Evolutionary conservation across 345 rosid species (phyloP).

Genomic region (Eucalyptus dawsonii): DNA sequence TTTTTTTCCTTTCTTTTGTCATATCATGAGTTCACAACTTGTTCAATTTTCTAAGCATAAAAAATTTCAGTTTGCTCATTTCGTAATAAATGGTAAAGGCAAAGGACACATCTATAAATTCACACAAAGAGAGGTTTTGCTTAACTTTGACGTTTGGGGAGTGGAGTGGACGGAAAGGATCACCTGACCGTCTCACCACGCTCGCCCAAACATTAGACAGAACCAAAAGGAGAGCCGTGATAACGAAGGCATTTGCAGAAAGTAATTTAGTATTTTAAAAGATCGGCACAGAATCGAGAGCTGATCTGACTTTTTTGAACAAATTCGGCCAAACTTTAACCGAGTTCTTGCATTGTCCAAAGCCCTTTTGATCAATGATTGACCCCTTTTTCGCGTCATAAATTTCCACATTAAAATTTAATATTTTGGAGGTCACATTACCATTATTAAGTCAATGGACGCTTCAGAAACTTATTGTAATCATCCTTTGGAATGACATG

Average conservation of each 20-base stretch:
- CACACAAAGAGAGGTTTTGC: not conserved
- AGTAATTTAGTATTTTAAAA: not conserved
- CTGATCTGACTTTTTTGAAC: not conserved
- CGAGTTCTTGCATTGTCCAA: not conserved
- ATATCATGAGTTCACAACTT: no score
- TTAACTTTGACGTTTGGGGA: not conserved
- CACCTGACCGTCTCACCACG: not conserved
- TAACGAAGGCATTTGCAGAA: not conserved
- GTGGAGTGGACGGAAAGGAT: not conserved
- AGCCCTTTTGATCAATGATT: not conserved
- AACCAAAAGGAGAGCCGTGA: not conserved
- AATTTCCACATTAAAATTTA: not conserved
- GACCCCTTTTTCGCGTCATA: not conserved
- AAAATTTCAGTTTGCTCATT: not conserved
- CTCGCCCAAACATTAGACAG: not conserved
- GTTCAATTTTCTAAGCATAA: not conserved
- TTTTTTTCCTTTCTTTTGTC: no score
- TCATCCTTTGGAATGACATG: not conserved
- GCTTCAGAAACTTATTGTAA: not conserved
- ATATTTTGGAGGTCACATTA: not conserved
- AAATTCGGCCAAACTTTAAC: not conserved
- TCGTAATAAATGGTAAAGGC: not conserved
- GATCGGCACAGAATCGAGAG: not conserved
- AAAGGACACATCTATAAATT: not conserved
- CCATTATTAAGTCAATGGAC: not conserved